Base-by-base conservation (phyloP, 495 filamentous ascomycete genomes). In the Tuber microsphaerosporum region DNA sequence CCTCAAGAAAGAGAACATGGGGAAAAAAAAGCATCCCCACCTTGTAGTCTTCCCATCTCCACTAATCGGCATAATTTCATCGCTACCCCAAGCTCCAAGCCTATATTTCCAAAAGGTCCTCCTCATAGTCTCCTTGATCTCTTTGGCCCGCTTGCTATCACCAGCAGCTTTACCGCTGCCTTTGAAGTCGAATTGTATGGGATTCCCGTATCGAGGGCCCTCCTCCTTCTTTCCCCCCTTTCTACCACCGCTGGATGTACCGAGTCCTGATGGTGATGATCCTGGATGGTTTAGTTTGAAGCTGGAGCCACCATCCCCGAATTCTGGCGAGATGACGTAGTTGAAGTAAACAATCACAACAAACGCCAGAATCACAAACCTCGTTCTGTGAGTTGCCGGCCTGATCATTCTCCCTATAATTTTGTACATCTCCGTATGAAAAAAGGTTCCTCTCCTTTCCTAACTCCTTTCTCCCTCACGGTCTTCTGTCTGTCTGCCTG, bases 131-230 rank as follows among this genome's bases (percentile, higher is more conserved):
- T 72, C 71, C 51, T 73, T 80, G 31, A 88, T 85, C 3, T 86
- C 86, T 31, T 83, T 83, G 42, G 88, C 86, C 74, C 86, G 88
- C 48, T 85, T 87, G 1, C 85, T 85, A 80, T 90, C 87, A 76
- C 88, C 88, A 1, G 87, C 87, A 4, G 86, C 85, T 8, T 85
- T 61, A 39, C 79, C 76, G 61, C 77, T 73, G 37, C 45, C 69
- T 43, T 75, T 75, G 72, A 83, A 83, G 45, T 70, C 65, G 45
- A 79, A 83, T 61, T 83, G 81, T 3, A 83, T 65, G 26, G 56
- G 56, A 12, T 65, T 65, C 26, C 56, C 56, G 5, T 65, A 65
- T 65, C 56, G 26, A 1, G n/a, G n/a, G 9, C n/a, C n/a, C 51
- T 31, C 56, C n/a, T 31, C 68, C 41, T 74, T 81, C 69, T 56